A percentile compares a stretch with the other conserved stretches of the same genome.
These are phyloP conservation scores for Starmerella floricola DNA, from an alignment of 805 yeast genomes.

Conservation along the genomic window DNA sequence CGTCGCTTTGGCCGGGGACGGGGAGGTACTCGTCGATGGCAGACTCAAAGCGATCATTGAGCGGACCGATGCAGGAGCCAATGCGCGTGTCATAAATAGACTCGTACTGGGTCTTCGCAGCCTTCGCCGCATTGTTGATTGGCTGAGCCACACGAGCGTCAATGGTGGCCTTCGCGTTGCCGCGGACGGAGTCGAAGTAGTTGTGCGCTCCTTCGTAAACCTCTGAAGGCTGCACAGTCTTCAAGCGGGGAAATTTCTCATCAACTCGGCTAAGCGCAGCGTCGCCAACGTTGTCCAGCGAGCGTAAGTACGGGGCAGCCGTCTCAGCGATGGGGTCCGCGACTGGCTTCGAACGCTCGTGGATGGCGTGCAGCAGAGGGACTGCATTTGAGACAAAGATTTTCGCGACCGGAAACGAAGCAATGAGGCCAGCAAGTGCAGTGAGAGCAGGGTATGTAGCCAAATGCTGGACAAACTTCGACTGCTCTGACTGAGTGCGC, in stretches of 20 bases:
- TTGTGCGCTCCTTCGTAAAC: constrained; percentile 34
- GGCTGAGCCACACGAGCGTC: constrained; percentile 40
- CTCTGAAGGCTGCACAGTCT: constrained; percentile 45
- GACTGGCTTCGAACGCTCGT: constrained; percentile 25
- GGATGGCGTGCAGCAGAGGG: constrained; percentile 39
- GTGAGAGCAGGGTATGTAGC: constrained; percentile 45
- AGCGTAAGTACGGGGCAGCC: constrained; percentile 36
- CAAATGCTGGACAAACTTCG: constrained; percentile 38
- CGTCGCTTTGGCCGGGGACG: constrained; percentile 20
- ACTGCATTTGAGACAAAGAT: constrained; percentile 50
- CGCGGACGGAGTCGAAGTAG: constrained; percentile 30
- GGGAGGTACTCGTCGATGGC: constrained; percentile 39
- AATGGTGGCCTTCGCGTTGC: constrained; percentile 27
- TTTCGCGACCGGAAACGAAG: constrained; percentile 47
- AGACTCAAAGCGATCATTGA: constrained; percentile 43
- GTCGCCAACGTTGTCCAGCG: constrained; percentile 46
- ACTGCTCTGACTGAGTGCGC: constrained; percentile 22
- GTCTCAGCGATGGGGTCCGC: constrained; percentile 29
- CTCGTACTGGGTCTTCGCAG: constrained; percentile 41
- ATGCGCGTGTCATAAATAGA: constrained; percentile 43
- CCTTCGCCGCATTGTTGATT: constrained; percentile 31
- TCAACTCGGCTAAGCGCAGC: constrained; percentile 47
- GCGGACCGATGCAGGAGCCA: constrained; percentile 51
- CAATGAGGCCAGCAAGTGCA: constrained; percentile 45
- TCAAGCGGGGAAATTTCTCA: constrained; percentile 43